A percentile compares a stretch with the other conserved stretches of the same genome.
These are phyloP conservation scores for Globisporangium yorkense DNA, from an alignment of 352 stramenopile species.

Conservation along the genomic window DNA sequence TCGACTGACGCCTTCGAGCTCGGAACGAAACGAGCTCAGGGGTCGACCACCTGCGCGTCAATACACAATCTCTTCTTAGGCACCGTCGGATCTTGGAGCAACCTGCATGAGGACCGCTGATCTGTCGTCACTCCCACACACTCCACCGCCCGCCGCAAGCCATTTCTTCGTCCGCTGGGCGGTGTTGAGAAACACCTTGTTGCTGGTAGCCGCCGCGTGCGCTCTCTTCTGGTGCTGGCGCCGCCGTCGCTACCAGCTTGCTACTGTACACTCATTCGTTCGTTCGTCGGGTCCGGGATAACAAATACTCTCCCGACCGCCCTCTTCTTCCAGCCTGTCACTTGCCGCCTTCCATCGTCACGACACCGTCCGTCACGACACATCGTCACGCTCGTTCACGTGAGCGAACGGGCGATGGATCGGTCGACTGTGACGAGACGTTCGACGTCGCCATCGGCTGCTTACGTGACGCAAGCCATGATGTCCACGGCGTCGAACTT, in stretches of 20 bases:
- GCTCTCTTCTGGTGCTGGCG: conserved; percentile 7
- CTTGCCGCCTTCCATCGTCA: neutral
- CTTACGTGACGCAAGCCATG: conserved; percentile 84
- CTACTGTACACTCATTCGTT: conserved; percentile 5
- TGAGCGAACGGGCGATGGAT: neutral
- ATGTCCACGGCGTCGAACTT: conserved; percentile 83
- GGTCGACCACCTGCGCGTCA: neutral
- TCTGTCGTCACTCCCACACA: neutral
- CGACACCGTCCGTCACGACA: neutral
- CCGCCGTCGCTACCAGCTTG: conserved; percentile 8
- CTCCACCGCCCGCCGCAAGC: neutral
- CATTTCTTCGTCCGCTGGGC: conserved; percentile 35
- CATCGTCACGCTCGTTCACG: conserved; percentile 7
- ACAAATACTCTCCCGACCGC: neutral
- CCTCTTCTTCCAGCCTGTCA: neutral
- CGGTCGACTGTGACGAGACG: neutral
- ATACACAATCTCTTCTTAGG: neutral
- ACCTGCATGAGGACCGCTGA: too few species aligned
- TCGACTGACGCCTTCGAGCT: neutral
- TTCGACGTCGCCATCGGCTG: neutral
- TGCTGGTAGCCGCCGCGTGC: conserved; percentile 17
- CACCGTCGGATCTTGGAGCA: too few species aligned
- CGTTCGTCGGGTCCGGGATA: neutral
- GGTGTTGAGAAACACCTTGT: conserved; percentile 89
- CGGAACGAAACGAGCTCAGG: neutral